phyloP scores from a whole-genome alignment of 176 grass and related monocot species.

The Musa itinerans region DNA sequence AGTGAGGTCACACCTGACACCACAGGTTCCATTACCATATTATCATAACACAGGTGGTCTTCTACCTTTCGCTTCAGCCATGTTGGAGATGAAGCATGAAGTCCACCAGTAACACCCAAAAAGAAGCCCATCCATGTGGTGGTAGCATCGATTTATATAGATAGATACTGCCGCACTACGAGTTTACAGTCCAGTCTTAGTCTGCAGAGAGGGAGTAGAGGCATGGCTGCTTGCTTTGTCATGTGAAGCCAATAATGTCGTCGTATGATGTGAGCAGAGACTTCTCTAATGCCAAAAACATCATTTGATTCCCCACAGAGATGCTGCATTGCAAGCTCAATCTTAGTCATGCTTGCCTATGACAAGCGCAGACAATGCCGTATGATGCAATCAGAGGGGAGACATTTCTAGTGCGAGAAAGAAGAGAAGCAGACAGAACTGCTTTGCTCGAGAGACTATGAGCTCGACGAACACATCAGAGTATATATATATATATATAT shows the following conservation, averaged over 20 bases:
- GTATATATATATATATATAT: background rate
- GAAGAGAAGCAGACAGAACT: background rate
- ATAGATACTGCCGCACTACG: too few species aligned
- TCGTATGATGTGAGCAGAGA: background rate
- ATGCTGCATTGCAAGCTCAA: too few species aligned
- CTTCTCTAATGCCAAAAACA: background rate
- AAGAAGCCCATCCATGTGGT: background rate
- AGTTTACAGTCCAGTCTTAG: too few species aligned
- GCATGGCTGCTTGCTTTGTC: background rate
- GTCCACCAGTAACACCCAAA: background rate
- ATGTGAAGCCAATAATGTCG: background rate
- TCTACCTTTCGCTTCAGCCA: background rate
- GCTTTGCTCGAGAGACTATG: background rate
- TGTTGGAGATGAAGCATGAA: background rate
- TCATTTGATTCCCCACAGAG: too few species aligned
- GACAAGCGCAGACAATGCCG: background rate
- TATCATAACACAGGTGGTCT: background rate
- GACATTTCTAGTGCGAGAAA: background rate
- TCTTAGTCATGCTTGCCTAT: too few species aligned
- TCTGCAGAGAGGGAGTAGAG: too few species aligned
- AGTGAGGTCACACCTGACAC: background rate
- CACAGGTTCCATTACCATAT: background rate
- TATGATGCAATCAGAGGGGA: background rate
- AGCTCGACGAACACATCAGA: background rate
- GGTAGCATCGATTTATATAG: background rate